phyloP scores from a whole-genome alignment of 1,139 yeast species.

The Candida sp. region DNA sequence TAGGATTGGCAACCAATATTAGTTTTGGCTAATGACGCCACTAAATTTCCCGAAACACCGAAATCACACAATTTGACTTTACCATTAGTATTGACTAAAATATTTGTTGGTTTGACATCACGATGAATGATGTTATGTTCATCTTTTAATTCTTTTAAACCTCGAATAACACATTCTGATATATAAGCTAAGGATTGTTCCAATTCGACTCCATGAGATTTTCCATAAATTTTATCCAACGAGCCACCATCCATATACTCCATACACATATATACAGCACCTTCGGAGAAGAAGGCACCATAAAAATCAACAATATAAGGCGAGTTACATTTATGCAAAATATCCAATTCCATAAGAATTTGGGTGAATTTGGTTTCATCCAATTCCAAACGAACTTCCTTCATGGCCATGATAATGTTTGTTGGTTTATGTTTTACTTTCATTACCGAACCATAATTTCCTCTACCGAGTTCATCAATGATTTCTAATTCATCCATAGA shows the following conservation, averaged over 20 bases:
- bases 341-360: conserved; percentile 92
- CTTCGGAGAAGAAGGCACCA: conserved; percentile 97
- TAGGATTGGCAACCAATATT: conserved; percentile 98
- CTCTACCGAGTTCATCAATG: conserved; percentile 85
- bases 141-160: conserved; percentile 80
- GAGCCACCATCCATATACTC: conserved; percentile 99
- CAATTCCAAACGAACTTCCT: conserved; percentile 87
- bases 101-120: conserved; percentile 97
- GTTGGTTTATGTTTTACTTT: conserved; percentile 95
- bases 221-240: conserved; percentile 76
- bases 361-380: conserved; percentile 92
- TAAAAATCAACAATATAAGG: conserved; percentile 93
- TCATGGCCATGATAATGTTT: conserved; percentile 93
- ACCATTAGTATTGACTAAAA: conserved; percentile 76
- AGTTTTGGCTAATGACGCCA: conserved; percentile 93
- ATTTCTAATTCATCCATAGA: conserved; percentile 85
- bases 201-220: conserved; percentile 72
- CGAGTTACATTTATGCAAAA: conserved; percentile 84
- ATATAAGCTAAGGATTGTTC: conserved; percentile 73
- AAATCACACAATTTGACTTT: conserved; percentile 92
- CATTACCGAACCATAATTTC: conserved; percentile 93
- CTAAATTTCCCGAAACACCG: conserved; percentile 94
- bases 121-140: conserved; percentile 91
- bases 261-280: conserved; percentile 98
- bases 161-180: conserved; percentile 77